Base-by-base conservation (phyloP, 495 filamentous ascomycete genomes). In the Cryomyces minteri region DNA sequence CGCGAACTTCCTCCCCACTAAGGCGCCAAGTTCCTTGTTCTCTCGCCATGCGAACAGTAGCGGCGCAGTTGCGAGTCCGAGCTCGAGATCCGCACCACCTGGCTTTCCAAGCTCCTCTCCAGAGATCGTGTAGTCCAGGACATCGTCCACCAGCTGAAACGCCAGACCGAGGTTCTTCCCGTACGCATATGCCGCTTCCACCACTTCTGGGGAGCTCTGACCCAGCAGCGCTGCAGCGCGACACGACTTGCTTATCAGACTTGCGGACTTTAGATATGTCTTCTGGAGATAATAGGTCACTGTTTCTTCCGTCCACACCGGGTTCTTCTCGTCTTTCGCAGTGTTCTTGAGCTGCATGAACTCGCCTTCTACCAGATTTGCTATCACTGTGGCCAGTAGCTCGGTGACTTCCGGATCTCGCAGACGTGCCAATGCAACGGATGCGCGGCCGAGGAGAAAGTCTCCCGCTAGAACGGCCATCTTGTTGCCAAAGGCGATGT, bases 261-360 rank as follows among this genome's bases (percentile, higher is more conserved):
- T 87, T 14, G 90, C 90, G 4, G 85, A 88, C 68, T 98, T 98
- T 49, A 98, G 72, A 58, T 98, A 98, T 34, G 90, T 96, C 70
- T 98, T 98, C 59, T 95, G 85, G n/a, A 98, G 69, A 58, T 98
- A 98, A 62, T 96, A 96, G 6, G 78, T 69, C 45, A 98, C 69
- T 2, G 85, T 83, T 30, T 94, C 82, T 46, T 92, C 80, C 2
- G 80, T 85, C 70, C 82, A 96, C 10, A 69, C 67, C 0, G 86
- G 86, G 49, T 82, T 76, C 46, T 68, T 62, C 63, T 94, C 88
- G 55, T 95, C 88, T 47, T 74, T 71, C 14, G 80, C 82, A 4
- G 90, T 96, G 63, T 98, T 98, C 64, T 94, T 88, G 44, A 98
- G 68, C 66, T 98, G 90, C 88, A 96, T 96, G 68, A 98, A 94